Percentiles rank a stretch among this genome's conserved stretches.
These are phyloP conservation scores for Diaporthe sp. DNA, from an alignment of 2,329 filamentous ascomycete species.

Conservation along the genomic window DNA sequence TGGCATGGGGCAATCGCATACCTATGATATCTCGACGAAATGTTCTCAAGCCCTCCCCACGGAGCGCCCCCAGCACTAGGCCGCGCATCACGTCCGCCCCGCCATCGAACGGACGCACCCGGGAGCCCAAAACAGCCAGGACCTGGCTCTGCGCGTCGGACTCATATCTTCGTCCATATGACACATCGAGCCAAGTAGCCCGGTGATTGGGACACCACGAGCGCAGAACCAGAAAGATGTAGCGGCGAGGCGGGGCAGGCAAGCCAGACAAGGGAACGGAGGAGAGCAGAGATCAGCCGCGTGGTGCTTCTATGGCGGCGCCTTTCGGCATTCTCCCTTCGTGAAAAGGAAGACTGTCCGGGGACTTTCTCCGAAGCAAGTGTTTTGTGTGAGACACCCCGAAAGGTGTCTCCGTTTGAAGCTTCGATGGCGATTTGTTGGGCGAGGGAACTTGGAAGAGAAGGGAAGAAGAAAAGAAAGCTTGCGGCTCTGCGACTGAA, in stretches of 20 bases:
- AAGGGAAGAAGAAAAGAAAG: slow-evolving; percentile 45
- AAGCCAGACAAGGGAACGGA: slow-evolving; percentile 57
- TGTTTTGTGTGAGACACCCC: slow-evolving; percentile 50
- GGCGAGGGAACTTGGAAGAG: slow-evolving; percentile 80
- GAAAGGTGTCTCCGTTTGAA: slow-evolving; percentile 80
- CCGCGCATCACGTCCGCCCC: slow-evolving; percentile 54
- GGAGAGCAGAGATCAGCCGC: slow-evolving; percentile 84
- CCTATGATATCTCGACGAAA: slow-evolving; percentile 96
- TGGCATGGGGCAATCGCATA: slow-evolving; percentile 88
- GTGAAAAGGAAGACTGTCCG: slow-evolving; percentile 76
- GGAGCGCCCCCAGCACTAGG: slow-evolving; percentile 57
- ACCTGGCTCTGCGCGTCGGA: slow-evolving; percentile 67
- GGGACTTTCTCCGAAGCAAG: slow-evolving; percentile 99
- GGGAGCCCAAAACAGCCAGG: slow-evolving; percentile 44
- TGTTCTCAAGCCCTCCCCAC: slow-evolving; percentile 67
- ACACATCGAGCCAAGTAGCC: slow-evolving; percentile 46
- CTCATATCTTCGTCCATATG: slow-evolving; percentile 90
- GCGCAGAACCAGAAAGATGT: slow-evolving; percentile 48
- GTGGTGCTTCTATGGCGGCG: slow-evolving; percentile 98
- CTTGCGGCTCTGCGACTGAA: slow-evolving; percentile 38
- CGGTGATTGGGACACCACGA: slow-evolving; percentile 12
- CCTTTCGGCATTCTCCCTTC: slow-evolving; percentile 85
- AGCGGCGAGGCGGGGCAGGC: slow-evolving; percentile 48
- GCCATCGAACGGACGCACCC: slow-evolving; percentile 54
- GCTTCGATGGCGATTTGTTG: slow-evolving; percentile 99